Evolutionary conservation across 306 rosid species (phyloP).

Genomic region (Lathyrus tuberosus): DNA sequence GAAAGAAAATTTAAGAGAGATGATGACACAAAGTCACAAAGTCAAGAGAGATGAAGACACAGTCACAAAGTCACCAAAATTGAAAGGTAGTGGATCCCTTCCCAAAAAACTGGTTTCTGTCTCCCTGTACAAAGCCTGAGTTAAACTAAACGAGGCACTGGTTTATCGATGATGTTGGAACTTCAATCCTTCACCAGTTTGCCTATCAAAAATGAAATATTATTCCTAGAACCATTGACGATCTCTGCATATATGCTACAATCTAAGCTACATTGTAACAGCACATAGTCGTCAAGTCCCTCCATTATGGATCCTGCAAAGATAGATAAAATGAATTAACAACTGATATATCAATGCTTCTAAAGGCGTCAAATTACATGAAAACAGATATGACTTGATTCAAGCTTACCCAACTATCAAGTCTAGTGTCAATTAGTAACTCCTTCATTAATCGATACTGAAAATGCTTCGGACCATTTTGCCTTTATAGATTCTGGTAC

Average conservation of each 20-base stretch:
- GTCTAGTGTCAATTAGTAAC: slow-evolving; percentile 10
- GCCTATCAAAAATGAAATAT: not conserved
- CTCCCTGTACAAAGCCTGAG: not conserved
- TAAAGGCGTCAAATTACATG: slow-evolving; percentile 16
- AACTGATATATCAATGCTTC: slow-evolving; percentile 3
- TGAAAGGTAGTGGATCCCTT: too few relatives aligned
- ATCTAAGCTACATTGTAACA: slow-evolving; percentile 13
- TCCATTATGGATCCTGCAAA: slow-evolving; percentile 37
- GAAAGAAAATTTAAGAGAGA: too few relatives aligned
- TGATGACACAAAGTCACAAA: too few relatives aligned
- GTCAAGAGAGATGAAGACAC: too few relatives aligned
- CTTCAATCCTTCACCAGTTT: slow-evolving; percentile 1
- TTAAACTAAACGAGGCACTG: not conserved
- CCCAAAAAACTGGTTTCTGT: too few relatives aligned
- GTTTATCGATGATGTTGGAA: slow-evolving; percentile 14
- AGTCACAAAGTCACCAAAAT: too few relatives aligned
- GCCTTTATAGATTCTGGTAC: slow-evolving; percentile 55
- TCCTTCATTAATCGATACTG: slow-evolving; percentile 39
- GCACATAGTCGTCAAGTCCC: not conserved
- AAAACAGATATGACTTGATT: slow-evolving; percentile 18
- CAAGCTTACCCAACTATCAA: slow-evolving; percentile 36
- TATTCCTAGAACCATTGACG: not conserved
- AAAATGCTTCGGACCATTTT: slow-evolving; percentile 67
- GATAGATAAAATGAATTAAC: slow-evolving; percentile 20
- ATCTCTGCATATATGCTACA: not conserved